Base-by-base conservation (phyloP, 2,329 filamentous ascomycete genomes). In the Penicillium psychrosexuale region DNA sequence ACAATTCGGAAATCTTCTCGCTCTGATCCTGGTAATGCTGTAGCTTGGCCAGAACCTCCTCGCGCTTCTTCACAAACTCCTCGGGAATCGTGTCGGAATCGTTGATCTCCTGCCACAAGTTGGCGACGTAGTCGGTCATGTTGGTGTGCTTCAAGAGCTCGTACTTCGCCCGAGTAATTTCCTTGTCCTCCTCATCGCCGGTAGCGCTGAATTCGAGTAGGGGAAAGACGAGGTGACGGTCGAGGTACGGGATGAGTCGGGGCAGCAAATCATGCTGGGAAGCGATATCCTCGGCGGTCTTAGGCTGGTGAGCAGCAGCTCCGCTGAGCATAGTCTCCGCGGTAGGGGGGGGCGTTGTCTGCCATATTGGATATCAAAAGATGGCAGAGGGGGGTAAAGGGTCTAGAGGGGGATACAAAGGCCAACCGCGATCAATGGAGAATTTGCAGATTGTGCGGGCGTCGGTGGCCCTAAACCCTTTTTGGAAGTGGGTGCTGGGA, bases 91-190 rank as follows among this genome's bases (percentile, higher is more conserved):
- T 83, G 57, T 88, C 82, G 61, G 91, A 84, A 66, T 87, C 83
- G 79, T 97, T 86, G 64, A 99, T 85, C 70, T 97, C 89, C 73
- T 89, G 89, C 82, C 96, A 91, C 64, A 99, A 80, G 69, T 88
- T 89, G 70, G 92, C 92, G 51, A 97, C 90, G 74, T 96, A 99
- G 77, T 99, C 94, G 69, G 89, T 94, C 94, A 99, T 99, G 82
- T 97, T 97, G 70, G 94, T 97, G 75, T 91, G 87, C 80, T 96
- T 93, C 66, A 99, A 85, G 56, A 99, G 86, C 78, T 93, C 88
- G 75, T 93, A 96, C 77, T 96, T 96, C 67, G 91, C 86, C 72
- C 89, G 85, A 61, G 88, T 87, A 67, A 96, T 87, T 74, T 92
- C 87, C 68, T 82, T 83, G 65, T 85, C 84, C 69, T 91, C 89